These are phyloP conservation scores for Sporisorium reilianum DNA, from an alignment of 1,284 basidiomycete genomes.

Conservation along the genomic window DNA sequence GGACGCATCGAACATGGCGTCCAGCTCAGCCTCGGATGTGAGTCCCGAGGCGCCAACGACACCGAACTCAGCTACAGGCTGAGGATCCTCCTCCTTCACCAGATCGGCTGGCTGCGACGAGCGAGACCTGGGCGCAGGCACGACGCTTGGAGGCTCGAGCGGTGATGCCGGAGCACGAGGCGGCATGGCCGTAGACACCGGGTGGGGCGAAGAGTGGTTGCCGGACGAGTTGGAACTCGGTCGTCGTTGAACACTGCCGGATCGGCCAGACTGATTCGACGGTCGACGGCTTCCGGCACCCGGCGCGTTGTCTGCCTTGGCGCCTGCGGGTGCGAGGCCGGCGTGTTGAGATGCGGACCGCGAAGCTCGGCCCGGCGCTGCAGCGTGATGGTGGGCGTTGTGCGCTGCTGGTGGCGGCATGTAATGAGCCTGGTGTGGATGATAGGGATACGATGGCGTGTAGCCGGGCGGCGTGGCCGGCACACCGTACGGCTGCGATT, in stretches of 20 bases:
- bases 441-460: slow-evolving; percentile 19
- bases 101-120: slow-evolving; percentile 6
- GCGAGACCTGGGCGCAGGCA: background rate
- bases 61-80: background rate
- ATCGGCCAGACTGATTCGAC: slow-evolving; percentile 21
- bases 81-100: slow-evolving; percentile 3
- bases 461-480: slow-evolving; percentile 22
- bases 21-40: slow-evolving; percentile 8
- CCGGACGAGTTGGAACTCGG: slow-evolving; percentile 34
- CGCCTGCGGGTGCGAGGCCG: background rate
- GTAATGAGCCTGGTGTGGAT: slow-evolving; percentile 19
- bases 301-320: slow-evolving; percentile 6
- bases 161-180: slow-evolving; percentile 14
- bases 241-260: slow-evolving; percentile 11
- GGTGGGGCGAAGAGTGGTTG: slow-evolving; percentile 21
- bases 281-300: slow-evolving; percentile 24
- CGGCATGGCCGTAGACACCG: slow-evolving; percentile 12
- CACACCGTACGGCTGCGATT: slow-evolving; percentile 18
- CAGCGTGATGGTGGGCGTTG: slow-evolving; percentile 17
- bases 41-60: background rate
- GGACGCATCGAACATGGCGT: slow-evolving; percentile 9
- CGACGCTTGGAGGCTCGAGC: background rate
- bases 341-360: slow-evolving; percentile 15
- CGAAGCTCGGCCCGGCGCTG: slow-evolving; percentile 8
- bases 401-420: slow-evolving; percentile 13